These are phyloP conservation scores for Volvariella volvacea DNA, from an alignment of 1,284 basidiomycete species.

Conservation along the genomic window DNA sequence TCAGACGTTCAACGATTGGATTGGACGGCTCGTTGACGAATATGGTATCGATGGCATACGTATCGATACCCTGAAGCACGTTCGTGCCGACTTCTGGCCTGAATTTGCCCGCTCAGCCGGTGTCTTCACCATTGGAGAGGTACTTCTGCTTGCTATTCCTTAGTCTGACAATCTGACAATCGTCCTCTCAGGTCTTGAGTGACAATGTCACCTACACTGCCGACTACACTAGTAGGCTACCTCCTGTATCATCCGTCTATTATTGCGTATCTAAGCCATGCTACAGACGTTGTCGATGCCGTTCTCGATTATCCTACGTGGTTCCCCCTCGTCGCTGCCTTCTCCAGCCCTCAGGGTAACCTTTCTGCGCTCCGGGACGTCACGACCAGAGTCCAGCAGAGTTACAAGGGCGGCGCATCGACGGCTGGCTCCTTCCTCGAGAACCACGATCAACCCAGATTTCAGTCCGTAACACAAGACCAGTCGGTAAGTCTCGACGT, in stretches of 20 bases:
- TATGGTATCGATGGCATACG: slow-evolving; percentile 62
- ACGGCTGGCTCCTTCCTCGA: slow-evolving; percentile 64
- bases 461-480: slow-evolving; percentile 45
- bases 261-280: not conserved
- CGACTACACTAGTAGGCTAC: slow-evolving; percentile 29
- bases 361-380: slow-evolving; percentile 45
- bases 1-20: slow-evolving; percentile 50
- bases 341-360: slow-evolving; percentile 43
- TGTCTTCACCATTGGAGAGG: slow-evolving; percentile 74
- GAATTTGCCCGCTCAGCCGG: slow-evolving; percentile 56
- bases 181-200: slow-evolving; percentile 30
- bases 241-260: not conserved
- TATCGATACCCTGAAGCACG: slow-evolving; percentile 62
- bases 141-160: slow-evolving; percentile 17
- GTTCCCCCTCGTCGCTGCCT: slow-evolving; percentile 53
- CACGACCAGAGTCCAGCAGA: slow-evolving; percentile 34
- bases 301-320: slow-evolving; percentile 67
- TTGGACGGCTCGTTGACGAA: slow-evolving; percentile 44
- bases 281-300: slow-evolving; percentile 35
- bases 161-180: not conserved
- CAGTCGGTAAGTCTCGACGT: slow-evolving; percentile 20
- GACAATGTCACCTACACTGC: slow-evolving; percentile 29
- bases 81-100: slow-evolving; percentile 56
- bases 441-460: slow-evolving; percentile 74
- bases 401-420: slow-evolving; percentile 41